phyloP scores from a whole-genome alignment of 2,329 filamentous ascomycete species.

The Colletotrichum scovillei region DNA sequence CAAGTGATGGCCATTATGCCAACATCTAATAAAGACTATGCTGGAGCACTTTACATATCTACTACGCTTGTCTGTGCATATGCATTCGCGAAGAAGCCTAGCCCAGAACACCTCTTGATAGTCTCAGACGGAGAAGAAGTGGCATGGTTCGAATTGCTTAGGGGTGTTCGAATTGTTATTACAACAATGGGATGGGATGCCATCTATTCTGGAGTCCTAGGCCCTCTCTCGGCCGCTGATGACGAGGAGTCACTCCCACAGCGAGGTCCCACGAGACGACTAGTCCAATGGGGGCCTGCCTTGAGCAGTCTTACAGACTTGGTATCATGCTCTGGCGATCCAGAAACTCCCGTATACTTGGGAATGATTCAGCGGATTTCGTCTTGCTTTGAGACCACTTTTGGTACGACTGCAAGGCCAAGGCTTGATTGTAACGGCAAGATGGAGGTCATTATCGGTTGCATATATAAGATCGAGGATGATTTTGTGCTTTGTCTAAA shows the following conservation, averaged over 20 bases:
- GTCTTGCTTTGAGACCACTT: slow-evolving; percentile 20
- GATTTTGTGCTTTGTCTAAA: slow-evolving; percentile 29
- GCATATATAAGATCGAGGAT: slow-evolving; percentile 30
- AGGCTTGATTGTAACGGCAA: neutral
- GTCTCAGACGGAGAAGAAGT: slow-evolving; percentile 35
- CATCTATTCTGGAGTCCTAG: slow-evolving; percentile 34
- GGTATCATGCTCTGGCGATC: slow-evolving; percentile 1
- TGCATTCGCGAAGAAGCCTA: slow-evolving; percentile 28
- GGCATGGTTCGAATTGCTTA: slow-evolving; percentile 35
- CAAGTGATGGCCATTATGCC: slow-evolving; percentile 31
- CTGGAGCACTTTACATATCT: slow-evolving; percentile 31
- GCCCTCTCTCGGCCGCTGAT: neutral
- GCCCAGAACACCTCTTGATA: slow-evolving; percentile 35
- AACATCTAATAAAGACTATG: slow-evolving; percentile 25
- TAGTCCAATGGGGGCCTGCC: slow-evolving; percentile 33
- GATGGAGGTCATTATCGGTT: slow-evolving; percentile 33
- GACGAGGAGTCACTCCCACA: neutral
- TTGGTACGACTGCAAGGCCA: slow-evolving; percentile 26
- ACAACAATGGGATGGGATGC: slow-evolving; percentile 29
- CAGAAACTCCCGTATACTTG: neutral
- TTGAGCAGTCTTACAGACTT: slow-evolving; percentile 23
- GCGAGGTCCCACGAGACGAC: neutral
- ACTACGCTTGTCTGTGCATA: slow-evolving; percentile 25
- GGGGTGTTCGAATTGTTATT: slow-evolving; percentile 37
- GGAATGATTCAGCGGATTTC: neutral